Evolutionary conservation across 2,329 filamentous ascomycete genomes (phyloP).

Genomic region (Boeremia exigua): DNA sequence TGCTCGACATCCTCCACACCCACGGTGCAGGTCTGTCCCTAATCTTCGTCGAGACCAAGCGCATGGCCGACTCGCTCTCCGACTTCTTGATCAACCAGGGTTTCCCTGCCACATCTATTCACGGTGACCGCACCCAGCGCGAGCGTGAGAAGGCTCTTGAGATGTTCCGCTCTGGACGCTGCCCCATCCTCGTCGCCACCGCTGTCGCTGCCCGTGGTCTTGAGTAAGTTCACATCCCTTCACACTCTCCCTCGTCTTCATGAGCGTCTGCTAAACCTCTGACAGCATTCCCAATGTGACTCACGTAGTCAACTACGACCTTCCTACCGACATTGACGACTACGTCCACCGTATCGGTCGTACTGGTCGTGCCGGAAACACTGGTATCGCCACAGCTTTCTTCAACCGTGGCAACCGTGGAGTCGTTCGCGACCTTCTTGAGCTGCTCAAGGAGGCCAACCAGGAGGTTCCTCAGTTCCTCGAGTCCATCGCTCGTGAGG

Average conservation of each 20-base stretch:
- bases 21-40: constrained; percentile 88
- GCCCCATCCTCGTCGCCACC: constrained; percentile 95
- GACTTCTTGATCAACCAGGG: constrained; percentile 99
- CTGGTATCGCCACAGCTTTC: constrained; percentile 96
- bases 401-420: constrained; percentile 99
- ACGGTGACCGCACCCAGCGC: constrained; percentile 97
- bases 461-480: constrained; percentile 94
- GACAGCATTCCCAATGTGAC: constrained; percentile 97
- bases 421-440: constrained; percentile 93
- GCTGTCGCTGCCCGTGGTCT: constrained; percentile 79
- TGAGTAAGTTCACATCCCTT: no score
- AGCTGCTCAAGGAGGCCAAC: constrained; percentile 98
- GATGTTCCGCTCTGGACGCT: constrained; percentile 95
- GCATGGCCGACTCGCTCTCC: constrained; percentile 96
- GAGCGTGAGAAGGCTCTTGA: constrained; percentile 98
- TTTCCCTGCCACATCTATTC: constrained; percentile 97
- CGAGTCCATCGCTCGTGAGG: constrained; percentile 96
- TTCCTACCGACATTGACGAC: constrained; percentile 98
- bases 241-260: no score
- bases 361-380: constrained; percentile 99
- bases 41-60: constrained; percentile 99
- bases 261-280: no score
- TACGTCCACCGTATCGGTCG: constrained; percentile 99
- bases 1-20: constrained; percentile 96
- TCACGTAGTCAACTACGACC: constrained; percentile 98